phyloP scores from a whole-genome alignment of 192 early-diverging fungal species.

The Backusella sp. region DNA sequence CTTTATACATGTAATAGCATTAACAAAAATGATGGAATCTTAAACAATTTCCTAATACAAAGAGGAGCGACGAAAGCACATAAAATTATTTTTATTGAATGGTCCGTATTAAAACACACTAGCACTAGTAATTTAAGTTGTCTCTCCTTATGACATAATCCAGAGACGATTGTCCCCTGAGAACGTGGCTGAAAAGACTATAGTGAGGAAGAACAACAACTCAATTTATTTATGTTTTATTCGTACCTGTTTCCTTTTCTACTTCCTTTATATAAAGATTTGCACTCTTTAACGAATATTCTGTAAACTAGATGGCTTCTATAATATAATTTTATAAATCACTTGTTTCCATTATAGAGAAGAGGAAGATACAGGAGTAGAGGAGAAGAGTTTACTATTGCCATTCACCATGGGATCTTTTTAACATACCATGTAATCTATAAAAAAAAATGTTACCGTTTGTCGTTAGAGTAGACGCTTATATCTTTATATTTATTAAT shows the following conservation, averaged over 20 bases:
- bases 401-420: too few species aligned
- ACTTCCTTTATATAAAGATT: background rate
- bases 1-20: background rate
- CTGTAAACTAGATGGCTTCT: background rate
- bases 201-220: background rate
- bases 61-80: background rate
- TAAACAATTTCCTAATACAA: background rate
- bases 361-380: too few species aligned
- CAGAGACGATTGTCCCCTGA: background rate
- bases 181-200: background rate
- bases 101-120: background rate
- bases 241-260: too few species aligned
- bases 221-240: background rate
- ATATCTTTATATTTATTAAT: background rate
- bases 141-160: background rate
- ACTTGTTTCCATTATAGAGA: too few species aligned
- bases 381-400: too few species aligned
- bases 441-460: too few species aligned
- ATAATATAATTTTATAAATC: too few species aligned
- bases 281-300: background rate
- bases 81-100: background rate
- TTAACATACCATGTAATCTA: too few species aligned
- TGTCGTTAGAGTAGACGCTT: too few species aligned
- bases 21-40: background rate
- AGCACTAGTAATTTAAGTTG: background rate